phyloP scores from a whole-genome alignment of 2,329 filamentous ascomycete genomes.

The Sporothrix protearum region DNA sequence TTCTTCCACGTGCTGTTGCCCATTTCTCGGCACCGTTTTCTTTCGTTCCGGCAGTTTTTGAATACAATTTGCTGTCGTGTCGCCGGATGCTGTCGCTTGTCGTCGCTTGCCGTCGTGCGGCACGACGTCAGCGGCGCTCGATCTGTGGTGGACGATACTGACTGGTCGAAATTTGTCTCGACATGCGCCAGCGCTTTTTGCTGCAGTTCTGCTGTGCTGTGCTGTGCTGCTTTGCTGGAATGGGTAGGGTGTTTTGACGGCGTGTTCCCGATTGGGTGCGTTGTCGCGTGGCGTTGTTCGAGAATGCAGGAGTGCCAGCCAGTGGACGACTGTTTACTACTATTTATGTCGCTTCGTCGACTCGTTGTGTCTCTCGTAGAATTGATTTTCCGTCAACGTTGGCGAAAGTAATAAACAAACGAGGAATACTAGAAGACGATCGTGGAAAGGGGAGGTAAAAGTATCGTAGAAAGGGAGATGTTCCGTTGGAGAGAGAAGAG shows the following conservation, averaged over 20 bases:
- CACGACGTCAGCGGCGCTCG: background rate
- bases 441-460: background rate
- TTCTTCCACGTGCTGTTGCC: constrained; percentile 7
- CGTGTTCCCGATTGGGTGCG: background rate
- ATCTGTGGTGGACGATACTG: background rate
- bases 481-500: background rate
- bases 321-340: background rate
- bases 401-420: background rate
- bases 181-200: background rate
- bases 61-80: background rate
- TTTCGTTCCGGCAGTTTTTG: too few relatives aligned
- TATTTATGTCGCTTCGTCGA: too few relatives aligned
- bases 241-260: background rate
- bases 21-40: background rate
- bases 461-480: background rate
- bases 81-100: background rate
- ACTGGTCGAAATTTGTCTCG: background rate
- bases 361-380: background rate
- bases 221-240: background rate
- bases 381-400: background rate
- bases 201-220: background rate
- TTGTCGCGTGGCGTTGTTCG: background rate
- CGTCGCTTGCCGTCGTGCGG: background rate
- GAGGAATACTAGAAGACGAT: background rate
- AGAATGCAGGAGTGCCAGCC: background rate